These are phyloP conservation scores for Vitis rupestris DNA, from an alignment of 164 flowering plant genomes.

Conservation along the genomic window DNA sequence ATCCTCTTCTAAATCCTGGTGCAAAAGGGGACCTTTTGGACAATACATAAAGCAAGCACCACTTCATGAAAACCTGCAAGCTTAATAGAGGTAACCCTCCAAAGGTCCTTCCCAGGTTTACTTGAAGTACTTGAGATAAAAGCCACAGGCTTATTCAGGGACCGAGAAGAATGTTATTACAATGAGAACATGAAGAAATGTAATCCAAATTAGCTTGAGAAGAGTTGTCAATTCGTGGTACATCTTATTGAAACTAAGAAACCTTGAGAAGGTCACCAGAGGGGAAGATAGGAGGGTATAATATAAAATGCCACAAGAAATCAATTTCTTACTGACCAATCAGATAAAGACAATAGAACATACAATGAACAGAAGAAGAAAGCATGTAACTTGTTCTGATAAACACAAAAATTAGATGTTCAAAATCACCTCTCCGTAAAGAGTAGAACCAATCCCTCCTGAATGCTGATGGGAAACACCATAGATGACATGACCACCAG, in stretches of 20 bases:
- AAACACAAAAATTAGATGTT: neutral
- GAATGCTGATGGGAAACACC: slow-evolving; percentile 83
- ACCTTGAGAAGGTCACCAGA: slow-evolving; percentile 1
- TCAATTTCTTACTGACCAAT: neutral
- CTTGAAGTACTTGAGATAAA: no score
- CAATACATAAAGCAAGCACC: neutral
- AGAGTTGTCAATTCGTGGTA: neutral
- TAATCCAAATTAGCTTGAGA: neutral
- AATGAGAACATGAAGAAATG: neutral
- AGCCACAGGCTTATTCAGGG: no score
- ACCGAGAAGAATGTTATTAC: neutral
- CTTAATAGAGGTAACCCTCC: slow-evolving; percentile 1
- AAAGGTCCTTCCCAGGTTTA: neutral
- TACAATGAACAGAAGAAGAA: neutral
- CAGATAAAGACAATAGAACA: neutral
- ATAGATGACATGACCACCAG: slow-evolving; percentile 68
- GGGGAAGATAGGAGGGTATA: neutral
- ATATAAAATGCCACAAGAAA: neutral
- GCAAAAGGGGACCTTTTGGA: neutral
- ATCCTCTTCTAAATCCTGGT: neutral
- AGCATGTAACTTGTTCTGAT: neutral
- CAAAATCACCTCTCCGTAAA: slow-evolving; percentile 66
- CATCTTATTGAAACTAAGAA: neutral
- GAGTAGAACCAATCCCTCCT: slow-evolving; percentile 66
- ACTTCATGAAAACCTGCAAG: neutral